Conservation (phyloP, 768 basidiomycete genomes). For the Collybia mongolica region DNA sequence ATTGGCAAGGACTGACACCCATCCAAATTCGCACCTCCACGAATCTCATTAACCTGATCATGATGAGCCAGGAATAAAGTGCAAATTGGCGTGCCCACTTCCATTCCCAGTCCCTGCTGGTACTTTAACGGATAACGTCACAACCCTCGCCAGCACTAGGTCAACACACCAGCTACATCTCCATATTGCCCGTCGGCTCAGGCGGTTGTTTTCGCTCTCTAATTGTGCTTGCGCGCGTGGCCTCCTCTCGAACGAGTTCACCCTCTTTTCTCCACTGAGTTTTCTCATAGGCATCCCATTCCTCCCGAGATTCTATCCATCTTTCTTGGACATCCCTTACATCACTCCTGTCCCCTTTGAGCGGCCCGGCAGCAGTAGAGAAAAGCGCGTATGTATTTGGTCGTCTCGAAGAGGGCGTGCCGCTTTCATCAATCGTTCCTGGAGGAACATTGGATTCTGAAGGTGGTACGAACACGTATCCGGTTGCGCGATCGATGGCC, state of each 20-base stretch:
- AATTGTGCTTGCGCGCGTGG: conserved; percentile 28
- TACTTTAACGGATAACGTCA: no score
- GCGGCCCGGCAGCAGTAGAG: conserved; percentile 57
- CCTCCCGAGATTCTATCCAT: conserved; percentile 86
- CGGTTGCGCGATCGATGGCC: conserved; percentile 87
- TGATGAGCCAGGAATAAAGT: no score
- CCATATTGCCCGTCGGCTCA: conserved; percentile 7
- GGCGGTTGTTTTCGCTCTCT: conserved; percentile 25
- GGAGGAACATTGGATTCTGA: conserved; percentile 28
- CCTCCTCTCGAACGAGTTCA: conserved; percentile 48
- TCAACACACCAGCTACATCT: no score
- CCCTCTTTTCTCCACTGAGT: conserved; percentile 77
- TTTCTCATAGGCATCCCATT: conserved; percentile 81
- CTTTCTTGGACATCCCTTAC: conserved; percentile 86
- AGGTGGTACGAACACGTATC: conserved; percentile 82
- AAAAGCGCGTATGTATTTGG: conserved; percentile 72
- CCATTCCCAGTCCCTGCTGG: no score
- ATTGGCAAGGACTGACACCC: no score
- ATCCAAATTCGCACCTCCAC: no score
- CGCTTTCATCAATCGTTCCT: conserved; percentile 30
- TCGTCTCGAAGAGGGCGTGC: conserved; percentile 39
- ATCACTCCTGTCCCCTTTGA: conserved; percentile 48
- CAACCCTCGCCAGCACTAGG: no score
- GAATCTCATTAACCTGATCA: no score
- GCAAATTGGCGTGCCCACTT: no score